Percentiles rank a stretch among this genome's conserved stretches.
These are phyloP conservation scores for Cladorrhinum sp. DNA, from an alignment of 2,329 filamentous ascomycete species.

Conservation along the genomic window DNA sequence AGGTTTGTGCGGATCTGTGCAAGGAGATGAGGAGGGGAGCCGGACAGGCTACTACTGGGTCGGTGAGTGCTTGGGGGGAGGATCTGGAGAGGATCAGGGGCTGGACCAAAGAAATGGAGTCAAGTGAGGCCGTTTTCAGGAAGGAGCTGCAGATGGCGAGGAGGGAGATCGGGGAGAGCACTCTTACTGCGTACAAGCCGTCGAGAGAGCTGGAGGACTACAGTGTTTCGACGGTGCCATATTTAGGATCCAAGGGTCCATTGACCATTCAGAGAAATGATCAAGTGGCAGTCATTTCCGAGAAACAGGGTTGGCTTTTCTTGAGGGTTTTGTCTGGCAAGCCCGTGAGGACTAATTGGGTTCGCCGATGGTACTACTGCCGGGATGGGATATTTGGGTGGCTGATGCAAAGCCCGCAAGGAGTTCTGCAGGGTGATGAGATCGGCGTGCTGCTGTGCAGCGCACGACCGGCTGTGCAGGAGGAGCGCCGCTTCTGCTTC, in stretches of 20 bases:
- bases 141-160: constrained; percentile 76
- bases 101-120: constrained; percentile 93
- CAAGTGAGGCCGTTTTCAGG: constrained; percentile 78
- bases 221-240: constrained; percentile 83
- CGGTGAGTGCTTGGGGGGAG: constrained; percentile 63
- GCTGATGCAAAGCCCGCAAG: constrained; percentile 77
- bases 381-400: constrained; percentile 96
- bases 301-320: constrained; percentile 96
- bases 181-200: constrained; percentile 68
- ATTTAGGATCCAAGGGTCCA: constrained; percentile 69
- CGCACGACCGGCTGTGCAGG: constrained; percentile 82
- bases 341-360: constrained; percentile 85
- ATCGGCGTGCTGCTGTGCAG: constrained; percentile 94
- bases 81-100: constrained; percentile 91
- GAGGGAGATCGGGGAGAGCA: constrained; percentile 75
- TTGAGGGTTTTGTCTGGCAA: constrained; percentile 79
- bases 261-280: constrained; percentile 58
- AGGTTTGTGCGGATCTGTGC: constrained; percentile 82
- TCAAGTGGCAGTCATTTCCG: constrained; percentile 52
- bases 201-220: constrained; percentile 94
- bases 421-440: constrained; percentile 92
- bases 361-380: constrained; percentile 91
- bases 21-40: constrained; percentile 68
- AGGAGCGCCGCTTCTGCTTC: constrained; percentile 95
- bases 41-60: constrained; percentile 61